Conservation (phyloP, 2,329 filamentous ascomycete species). For the Aspergillus sojae region DNA sequence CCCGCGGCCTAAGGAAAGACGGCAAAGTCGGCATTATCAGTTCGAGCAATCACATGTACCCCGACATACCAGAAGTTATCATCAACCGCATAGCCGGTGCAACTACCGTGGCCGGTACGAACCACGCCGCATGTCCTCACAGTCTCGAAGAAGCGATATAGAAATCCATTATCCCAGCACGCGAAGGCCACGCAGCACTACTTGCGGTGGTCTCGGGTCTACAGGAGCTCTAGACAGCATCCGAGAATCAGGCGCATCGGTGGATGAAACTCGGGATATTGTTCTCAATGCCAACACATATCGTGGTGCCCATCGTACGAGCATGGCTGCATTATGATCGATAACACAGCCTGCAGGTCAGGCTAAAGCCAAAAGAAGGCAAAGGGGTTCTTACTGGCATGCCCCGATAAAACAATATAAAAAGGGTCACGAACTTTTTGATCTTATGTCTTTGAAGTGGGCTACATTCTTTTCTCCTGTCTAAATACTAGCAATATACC, state of each 20-base stretch:
- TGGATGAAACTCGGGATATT: slow-evolving; percentile 28
- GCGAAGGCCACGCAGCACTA: slow-evolving; percentile 38
- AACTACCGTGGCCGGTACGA: slow-evolving; percentile 25
- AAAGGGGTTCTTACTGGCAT: slow-evolving; percentile 11
- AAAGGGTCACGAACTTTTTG: not conserved
- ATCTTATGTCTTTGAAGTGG: not conserved
- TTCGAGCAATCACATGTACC: slow-evolving; percentile 29
- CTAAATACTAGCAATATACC: slow-evolving; percentile 6
- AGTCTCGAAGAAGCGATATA: slow-evolving; percentile 34
- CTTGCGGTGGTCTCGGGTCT: slow-evolving; percentile 27
- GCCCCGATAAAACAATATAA: not conserved
- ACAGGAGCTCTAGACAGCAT: slow-evolving; percentile 33
- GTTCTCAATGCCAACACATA: slow-evolving; percentile 29
- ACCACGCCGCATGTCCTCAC: slow-evolving; percentile 23
- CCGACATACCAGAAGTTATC: slow-evolving; percentile 33
- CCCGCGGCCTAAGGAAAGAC: slow-evolving; percentile 14
- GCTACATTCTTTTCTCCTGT: slow-evolving; percentile 4
- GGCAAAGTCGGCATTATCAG: slow-evolving; percentile 25
- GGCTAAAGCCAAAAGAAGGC: slow-evolving; percentile 14
- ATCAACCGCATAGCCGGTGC: slow-evolving; percentile 27
- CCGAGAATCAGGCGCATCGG: slow-evolving; percentile 30
- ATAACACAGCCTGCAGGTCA: slow-evolving; percentile 27
- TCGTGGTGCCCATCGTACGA: slow-evolving; percentile 35
- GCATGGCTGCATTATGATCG: slow-evolving; percentile 17
- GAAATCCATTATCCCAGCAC: slow-evolving; percentile 39